Evolutionary conservation across 2,329 filamentous ascomycete genomes (phyloP).

Genomic region (Incumbomyces lentus): DNA sequence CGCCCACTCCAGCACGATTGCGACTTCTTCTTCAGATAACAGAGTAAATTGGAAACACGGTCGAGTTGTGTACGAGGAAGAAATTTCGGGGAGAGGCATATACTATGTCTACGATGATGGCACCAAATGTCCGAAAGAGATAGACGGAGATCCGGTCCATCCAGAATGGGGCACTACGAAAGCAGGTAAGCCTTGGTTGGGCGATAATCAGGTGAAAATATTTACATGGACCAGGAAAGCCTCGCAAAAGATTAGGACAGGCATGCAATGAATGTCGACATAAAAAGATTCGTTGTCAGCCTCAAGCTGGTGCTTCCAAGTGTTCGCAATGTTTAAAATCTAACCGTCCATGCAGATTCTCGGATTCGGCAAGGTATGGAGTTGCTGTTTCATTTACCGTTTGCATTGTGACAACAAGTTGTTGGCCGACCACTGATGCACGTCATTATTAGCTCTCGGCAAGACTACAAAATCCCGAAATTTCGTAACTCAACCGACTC

Average conservation of each 20-base stretch:
- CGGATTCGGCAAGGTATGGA: slow-evolving; percentile 56
- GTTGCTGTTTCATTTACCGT: no score
- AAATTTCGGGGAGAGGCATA: slow-evolving; percentile 62
- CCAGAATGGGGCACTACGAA: slow-evolving; percentile 94
- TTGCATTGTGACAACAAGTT: no score
- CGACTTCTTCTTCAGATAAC: not conserved
- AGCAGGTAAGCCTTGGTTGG: slow-evolving; percentile 63
- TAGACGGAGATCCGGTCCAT: slow-evolving; percentile 79
- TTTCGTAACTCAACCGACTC: slow-evolving; percentile 1
- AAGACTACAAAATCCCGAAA: slow-evolving; percentile 4
- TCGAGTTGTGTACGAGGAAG: slow-evolving; percentile 23
- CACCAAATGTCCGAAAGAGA: slow-evolving; percentile 68
- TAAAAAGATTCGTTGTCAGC: slow-evolving; percentile 97
- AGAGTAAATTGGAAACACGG: slow-evolving; percentile 5
- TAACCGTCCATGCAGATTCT: slow-evolving; percentile 68
- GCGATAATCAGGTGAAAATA: slow-evolving; percentile 82
- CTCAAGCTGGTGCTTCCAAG: slow-evolving; percentile 75
- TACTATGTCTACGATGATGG: slow-evolving; percentile 84
- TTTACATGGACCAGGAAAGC: slow-evolving; percentile 86
- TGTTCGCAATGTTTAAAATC: slow-evolving; percentile 91
- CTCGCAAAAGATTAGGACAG: slow-evolving; percentile 79
- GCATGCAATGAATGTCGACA: slow-evolving; percentile 89
- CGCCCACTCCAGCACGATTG: slow-evolving; percentile 2
- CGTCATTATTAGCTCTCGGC: slow-evolving; percentile 1
- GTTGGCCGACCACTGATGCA: not conserved